phyloP scores from a whole-genome alignment of 164 flowering plant species.

The Piper longum region DNA sequence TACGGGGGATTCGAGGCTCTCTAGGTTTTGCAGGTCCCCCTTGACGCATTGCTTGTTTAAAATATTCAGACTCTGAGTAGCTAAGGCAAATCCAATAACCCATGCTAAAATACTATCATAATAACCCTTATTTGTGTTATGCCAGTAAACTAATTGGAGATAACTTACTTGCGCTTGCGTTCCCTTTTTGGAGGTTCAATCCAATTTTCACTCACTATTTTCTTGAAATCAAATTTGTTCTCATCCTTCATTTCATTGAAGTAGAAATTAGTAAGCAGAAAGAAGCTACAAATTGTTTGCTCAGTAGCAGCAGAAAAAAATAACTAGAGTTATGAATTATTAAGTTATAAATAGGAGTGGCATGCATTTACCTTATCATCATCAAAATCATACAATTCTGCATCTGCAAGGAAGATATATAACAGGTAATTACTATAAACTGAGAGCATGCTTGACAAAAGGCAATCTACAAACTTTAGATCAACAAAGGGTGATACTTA shows the following conservation, averaged over 20 bases:
- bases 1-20: conserved; percentile 96
- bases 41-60: conserved; percentile 98
- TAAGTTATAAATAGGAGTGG: background rate
- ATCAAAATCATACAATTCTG: conserved; percentile 88
- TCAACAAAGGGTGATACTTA: conserved; percentile 21
- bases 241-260: conserved; percentile 13
- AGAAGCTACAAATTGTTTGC: background rate
- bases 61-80: conserved; percentile 90
- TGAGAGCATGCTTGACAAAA: background rate
- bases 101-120: too few species aligned
- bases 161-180: conserved; percentile 83
- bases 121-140: too few species aligned
- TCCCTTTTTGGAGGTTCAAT: conserved; percentile 91
- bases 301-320: background rate
- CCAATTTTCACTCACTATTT: conserved; percentile 93
- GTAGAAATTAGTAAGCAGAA: background rate
- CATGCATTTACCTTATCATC: conserved; percentile 64
- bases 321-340: background rate
- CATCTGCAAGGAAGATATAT: conserved; percentile 41
- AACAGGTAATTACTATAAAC: background rate
- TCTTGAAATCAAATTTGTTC: conserved; percentile 86
- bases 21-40: conserved; percentile 85
- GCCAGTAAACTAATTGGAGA: background rate
- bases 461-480: background rate
- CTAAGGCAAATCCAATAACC: conserved; percentile 12